A percentile compares a stretch with the other conserved stretches of the same genome.
Conservation (phyloP, 345 rosid genomes). For the sweet orange (Citrus sinensis) region DNA sequence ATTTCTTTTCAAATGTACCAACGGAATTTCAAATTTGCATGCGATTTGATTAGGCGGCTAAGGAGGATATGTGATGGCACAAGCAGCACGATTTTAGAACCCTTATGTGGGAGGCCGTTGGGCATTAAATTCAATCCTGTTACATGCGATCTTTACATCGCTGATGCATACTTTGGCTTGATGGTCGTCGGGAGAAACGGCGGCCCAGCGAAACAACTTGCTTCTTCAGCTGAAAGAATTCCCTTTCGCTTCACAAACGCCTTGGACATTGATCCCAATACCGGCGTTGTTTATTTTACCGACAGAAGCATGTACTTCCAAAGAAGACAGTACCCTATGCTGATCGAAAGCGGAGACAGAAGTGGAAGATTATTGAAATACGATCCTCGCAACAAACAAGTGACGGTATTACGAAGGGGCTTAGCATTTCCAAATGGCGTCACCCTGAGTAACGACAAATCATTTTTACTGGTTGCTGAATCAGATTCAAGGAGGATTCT, state of each 20-base stretch:
- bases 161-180: slow-evolving; percentile 61
- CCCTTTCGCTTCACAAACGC: slow-evolving; percentile 40
- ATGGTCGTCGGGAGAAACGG: slow-evolving; percentile 40
- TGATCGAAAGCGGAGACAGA: slow-evolving; percentile 26
- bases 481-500: slow-evolving; percentile 4
- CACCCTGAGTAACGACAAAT: slow-evolving; percentile 41
- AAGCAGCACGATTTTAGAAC: slow-evolving; percentile 23
- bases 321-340: slow-evolving; percentile 27
- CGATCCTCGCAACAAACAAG: slow-evolving; percentile 26
- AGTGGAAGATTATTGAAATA: slow-evolving; percentile 49
- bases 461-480: slow-evolving; percentile 41
- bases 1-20: too few species aligned
- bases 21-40: too few species aligned
- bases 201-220: slow-evolving; percentile 38
- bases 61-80: slow-evolving; percentile 39
- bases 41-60: slow-evolving; percentile 15
- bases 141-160: slow-evolving; percentile 53
- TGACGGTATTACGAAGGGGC: slow-evolving; percentile 21
- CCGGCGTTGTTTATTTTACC: slow-evolving; percentile 48
- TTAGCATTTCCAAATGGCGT: slow-evolving; percentile 50
- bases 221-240: slow-evolving; percentile 31
- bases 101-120: slow-evolving; percentile 49
- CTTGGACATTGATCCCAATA: slow-evolving; percentile 38
- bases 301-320: slow-evolving; percentile 44
- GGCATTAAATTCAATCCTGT: slow-evolving; percentile 40